These are phyloP conservation scores for Aleurites moluccanus DNA, from an alignment of 441 rosid species.

Conservation along the genomic window DNA sequence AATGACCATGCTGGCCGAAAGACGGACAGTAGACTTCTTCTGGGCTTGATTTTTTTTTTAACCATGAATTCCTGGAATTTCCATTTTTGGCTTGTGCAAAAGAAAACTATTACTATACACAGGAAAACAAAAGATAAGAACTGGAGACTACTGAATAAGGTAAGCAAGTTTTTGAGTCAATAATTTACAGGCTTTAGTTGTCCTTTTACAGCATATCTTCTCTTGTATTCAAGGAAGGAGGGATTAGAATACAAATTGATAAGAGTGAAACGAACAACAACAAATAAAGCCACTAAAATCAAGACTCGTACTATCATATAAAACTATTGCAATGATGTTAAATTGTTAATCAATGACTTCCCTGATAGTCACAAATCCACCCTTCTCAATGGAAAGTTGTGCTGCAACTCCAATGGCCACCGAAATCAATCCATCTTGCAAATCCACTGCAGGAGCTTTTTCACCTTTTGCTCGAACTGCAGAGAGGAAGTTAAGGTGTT, in stretches of 20 bases:
- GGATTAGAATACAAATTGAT: neutral
- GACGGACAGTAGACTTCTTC: too few relatives aligned
- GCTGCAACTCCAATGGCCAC: constrained; percentile 98
- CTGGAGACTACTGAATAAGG: neutral
- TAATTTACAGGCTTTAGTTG: neutral
- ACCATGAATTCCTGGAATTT: too few relatives aligned
- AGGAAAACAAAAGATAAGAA: neutral
- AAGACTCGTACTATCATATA: neutral
- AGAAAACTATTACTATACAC: neutral
- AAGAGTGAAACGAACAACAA: neutral
- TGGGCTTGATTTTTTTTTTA: too few relatives aligned
- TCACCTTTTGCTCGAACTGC: constrained; percentile 55
- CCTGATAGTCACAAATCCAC: constrained; percentile 55
- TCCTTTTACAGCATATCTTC: neutral
- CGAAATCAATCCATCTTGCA: constrained; percentile 87
- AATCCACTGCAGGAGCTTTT: constrained; percentile 59
- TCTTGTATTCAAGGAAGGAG: neutral
- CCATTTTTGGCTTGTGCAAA: neutral
- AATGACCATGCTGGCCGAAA: too few relatives aligned
- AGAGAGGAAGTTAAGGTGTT: constrained; percentile 74
- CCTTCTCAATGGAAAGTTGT: constrained; percentile 78
- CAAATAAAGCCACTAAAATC: neutral
- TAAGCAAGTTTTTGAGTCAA: neutral
- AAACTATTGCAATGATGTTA: constrained; percentile 13
- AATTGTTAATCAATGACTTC: constrained; percentile 54